These are phyloP conservation scores for Globisporangium nunn DNA, from an alignment of 352 stramenopile species.

Conservation along the genomic window DNA sequence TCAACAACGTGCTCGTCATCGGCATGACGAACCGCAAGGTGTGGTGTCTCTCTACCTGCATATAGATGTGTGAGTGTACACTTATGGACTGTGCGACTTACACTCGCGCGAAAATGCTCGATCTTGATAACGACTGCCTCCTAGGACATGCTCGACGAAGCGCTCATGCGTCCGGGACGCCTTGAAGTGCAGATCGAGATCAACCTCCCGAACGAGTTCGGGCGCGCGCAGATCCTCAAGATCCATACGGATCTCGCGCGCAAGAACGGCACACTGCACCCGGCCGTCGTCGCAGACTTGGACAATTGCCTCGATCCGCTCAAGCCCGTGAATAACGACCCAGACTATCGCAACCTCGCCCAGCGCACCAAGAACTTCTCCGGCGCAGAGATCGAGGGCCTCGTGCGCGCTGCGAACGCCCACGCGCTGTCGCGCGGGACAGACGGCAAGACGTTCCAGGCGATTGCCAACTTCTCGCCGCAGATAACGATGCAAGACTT, in stretches of 20 bases:
- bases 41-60: neutral
- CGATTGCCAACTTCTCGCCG: constrained; percentile 68
- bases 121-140: neutral
- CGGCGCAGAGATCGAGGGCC: constrained; percentile 96
- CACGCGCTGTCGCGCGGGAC: constrained; percentile 80
- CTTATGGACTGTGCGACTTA: too few relatives aligned
- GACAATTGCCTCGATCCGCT: constrained; percentile 63
- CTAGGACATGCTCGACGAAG: constrained; percentile 92
- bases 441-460: constrained; percentile 79
- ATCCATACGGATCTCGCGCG: constrained; percentile 94
- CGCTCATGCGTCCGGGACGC: constrained; percentile 96
- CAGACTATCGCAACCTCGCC: constrained; percentile 88
- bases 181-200: constrained; percentile 99
- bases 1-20: constrained; percentile 99
- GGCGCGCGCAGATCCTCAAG: constrained; percentile 95
- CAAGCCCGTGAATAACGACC: constrained; percentile 55
- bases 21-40: constrained; percentile 99
- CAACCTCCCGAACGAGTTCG: constrained; percentile 93
- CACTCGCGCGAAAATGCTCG: too few relatives aligned
- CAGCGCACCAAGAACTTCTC: constrained; percentile 99
- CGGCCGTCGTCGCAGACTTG: constrained; percentile 67
- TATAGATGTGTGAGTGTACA: too few relatives aligned
- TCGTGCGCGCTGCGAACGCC: constrained; percentile 92
- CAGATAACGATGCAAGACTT: constrained; percentile 92
- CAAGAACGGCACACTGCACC: constrained; percentile 65